Evolutionary conservation across 2,329 filamentous ascomycete species (phyloP).

Genomic region (Atkinsonella hypoxylon): DNA sequence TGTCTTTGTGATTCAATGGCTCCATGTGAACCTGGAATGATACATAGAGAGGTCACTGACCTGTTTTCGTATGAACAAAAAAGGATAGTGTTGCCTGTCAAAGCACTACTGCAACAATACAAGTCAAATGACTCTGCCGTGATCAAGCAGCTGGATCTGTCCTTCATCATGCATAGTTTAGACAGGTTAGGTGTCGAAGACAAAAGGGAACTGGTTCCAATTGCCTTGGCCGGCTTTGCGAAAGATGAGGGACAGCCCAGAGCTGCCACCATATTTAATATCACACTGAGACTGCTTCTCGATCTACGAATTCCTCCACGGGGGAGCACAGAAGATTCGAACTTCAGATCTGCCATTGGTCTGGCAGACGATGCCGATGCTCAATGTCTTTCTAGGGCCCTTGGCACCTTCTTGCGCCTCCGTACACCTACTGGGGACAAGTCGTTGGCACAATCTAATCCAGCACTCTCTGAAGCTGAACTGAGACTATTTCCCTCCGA

Average conservation of each 20-base stretch:
- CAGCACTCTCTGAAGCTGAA: constrained; percentile 20
- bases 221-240: constrained; percentile 21
- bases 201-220: constrained; percentile 60
- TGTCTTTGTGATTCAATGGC: constrained; percentile 11
- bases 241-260: constrained; percentile 19
- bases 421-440: constrained; percentile 18
- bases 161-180: constrained; percentile 77
- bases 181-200: constrained; percentile 41
- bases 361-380: constrained; percentile 59
- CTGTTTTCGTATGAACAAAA: not conserved
- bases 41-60: constrained; percentile 2
- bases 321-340: constrained; percentile 65
- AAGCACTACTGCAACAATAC: constrained; percentile 78
- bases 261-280: constrained; percentile 59
- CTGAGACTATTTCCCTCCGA: constrained; percentile 19
- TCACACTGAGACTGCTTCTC: constrained; percentile 65
- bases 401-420: constrained; percentile 58
- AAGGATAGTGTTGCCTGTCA: constrained; percentile 69
- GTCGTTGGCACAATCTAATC: constrained; percentile 21
- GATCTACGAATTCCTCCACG: constrained; percentile 61
- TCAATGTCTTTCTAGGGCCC: constrained; percentile 58
- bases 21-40: too few relatives aligned
- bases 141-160: constrained; percentile 77
- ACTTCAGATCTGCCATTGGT: constrained; percentile 53
- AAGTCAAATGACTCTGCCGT: constrained; percentile 61